phyloP scores from a whole-genome alignment of 2,329 filamentous ascomycete species.

The Periconia macrospinosa region DNA sequence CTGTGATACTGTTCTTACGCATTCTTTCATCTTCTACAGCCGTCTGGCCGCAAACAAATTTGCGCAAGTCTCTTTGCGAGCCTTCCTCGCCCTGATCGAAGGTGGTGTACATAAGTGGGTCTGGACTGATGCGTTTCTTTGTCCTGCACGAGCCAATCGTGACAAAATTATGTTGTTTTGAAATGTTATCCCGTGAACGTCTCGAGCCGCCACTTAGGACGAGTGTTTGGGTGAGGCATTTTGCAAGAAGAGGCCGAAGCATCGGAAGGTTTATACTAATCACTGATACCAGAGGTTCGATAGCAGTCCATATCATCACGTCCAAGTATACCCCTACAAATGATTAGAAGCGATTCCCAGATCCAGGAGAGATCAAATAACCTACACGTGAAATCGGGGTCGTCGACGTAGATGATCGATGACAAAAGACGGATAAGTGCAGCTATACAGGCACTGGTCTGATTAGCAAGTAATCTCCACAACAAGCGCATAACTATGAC shows the following conservation, averaged over 20 bases:
- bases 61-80: background rate
- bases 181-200: background rate
- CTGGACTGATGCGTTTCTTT: background rate
- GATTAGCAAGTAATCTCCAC: no score
- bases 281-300: conserved; percentile 2
- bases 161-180: background rate
- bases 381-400: conserved; percentile 3
- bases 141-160: background rate
- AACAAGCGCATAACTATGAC: no score
- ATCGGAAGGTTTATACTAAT: conserved; percentile 3
- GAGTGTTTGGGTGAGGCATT: no score
- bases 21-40: background rate
- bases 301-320: conserved; percentile 1
- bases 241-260: conserved; percentile 1
- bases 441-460: background rate
- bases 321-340: conserved; percentile 3
- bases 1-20: background rate
- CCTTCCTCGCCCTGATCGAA: conserved; percentile 1
- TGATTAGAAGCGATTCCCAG: no score
- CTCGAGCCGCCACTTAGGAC: background rate
- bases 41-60: background rate
- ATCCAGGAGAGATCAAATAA: no score
- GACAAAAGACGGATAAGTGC: conserved; percentile 2
- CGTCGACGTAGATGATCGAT: background rate
- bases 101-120: background rate